Base-by-base conservation (phyloP, 345 rosid genomes). In the Eutrema yunnanense region DNA sequence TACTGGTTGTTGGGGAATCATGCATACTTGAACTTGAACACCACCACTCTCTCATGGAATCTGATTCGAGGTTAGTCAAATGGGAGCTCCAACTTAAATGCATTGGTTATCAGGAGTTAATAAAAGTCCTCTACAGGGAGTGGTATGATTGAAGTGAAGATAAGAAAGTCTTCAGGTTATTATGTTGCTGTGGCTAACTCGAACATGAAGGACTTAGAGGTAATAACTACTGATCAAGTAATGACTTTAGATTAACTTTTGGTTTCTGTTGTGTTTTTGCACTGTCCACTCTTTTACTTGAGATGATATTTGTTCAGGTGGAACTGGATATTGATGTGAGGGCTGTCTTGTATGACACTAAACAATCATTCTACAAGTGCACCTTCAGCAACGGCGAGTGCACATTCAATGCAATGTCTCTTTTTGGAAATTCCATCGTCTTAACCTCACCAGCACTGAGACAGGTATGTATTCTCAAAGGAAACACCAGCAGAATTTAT, bases 281-380 rank as follows among this genome's bases (percentile, higher is more conserved):
- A 41, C 53, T 27, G 33, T 11, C 12, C 16, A 41, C 8, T 63
- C 0, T 26, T 8, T 66, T 8, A 32, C 47, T 58, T 74, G 47
- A 9, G 38, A 7, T 61, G 51, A 55, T 44, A 22, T 54, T 73
- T 81, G 61, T 65, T 78, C 86, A 92, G 99, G 88, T 90, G 77
- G 74, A 85, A 22, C 67, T 95, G 68, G 77, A 83, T 65, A 50
- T 92, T 69, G 77, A 74, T 61, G 57, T 88, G 75, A 84, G 49
- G 67, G 84, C 90, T 73, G 36, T 78, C 36, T 72, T 86, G 52
- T 95, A 88, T 43, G 87, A 92, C 71, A 90, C 96, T 56, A 80
- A 71, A 26, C 65, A 83, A 29, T 85, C 97, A 54, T 86, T 86
- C 77, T 87, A 81, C 86, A 86, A 77, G 72, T 95, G 97, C 81